Evolutionary conservation across 306 rosid species (phyloP).

Genomic region (Macrotyloma uniflorum): DNA sequence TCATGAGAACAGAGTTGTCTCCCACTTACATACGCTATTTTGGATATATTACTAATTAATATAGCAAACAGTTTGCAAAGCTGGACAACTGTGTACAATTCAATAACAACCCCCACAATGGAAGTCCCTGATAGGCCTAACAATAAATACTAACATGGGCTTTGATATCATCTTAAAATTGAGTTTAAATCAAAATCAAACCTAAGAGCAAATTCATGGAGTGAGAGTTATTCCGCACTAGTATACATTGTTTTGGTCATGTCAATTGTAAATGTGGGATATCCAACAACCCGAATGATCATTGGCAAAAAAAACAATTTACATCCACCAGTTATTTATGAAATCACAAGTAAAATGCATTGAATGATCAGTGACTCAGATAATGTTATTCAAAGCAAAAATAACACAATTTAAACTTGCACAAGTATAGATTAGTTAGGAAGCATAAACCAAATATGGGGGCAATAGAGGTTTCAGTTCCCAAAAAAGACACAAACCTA

Average conservation of each 20-base stretch:
- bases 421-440: neutral
- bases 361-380: neutral
- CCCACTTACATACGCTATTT: neutral
- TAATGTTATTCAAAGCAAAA: constrained; percentile 11
- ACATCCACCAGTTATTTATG: neutral
- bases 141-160: neutral
- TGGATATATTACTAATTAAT: neutral
- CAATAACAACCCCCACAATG: neutral
- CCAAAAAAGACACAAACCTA: constrained; percentile 57
- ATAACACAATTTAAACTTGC: constrained; percentile 5
- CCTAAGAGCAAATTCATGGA: neutral
- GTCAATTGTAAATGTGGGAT: neutral
- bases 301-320: neutral
- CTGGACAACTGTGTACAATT: neutral
- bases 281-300: neutral
- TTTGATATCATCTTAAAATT: neutral
- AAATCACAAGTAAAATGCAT: constrained; percentile 7
- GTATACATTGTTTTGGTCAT: neutral
- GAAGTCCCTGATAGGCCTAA: neutral
- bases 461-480: neutral
- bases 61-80: neutral
- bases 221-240: neutral
- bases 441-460: constrained; percentile 25
- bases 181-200: neutral
- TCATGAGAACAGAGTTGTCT: neutral